Evolutionary conservation across 1,284 basidiomycete genomes (phyloP), one percentile per base, ranked within the genome.

Genomic region (Apiotrichum gracile): DNA sequence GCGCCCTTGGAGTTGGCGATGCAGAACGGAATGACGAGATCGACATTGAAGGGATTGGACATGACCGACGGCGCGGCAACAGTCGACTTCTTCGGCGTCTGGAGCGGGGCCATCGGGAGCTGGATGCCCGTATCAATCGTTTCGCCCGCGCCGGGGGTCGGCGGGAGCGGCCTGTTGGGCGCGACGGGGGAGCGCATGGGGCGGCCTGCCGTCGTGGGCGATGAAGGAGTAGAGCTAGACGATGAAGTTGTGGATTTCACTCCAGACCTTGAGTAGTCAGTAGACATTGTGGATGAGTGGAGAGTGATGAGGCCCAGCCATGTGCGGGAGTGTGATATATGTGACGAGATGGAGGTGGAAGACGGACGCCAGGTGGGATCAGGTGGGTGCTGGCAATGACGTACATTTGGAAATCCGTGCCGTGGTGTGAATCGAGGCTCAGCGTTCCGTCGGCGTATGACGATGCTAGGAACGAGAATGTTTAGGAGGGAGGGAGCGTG

Each of bases 11-110:
- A 55, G 10, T 63, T 52, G 6, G 63, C 51, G 13, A 65, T 59
- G 37, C 52, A 53, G 49, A 59, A 73, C 9, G 71, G 72, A 37
- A 74, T 64, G 40, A 74, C 71, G 31, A 74, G 64, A 50, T 73
- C 72, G 34, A 73, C 72, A 35, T 64, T 51, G 57, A 61, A 73
- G 5, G 72, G 70, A 57, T 73, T 73, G 38, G 41, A 21, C 5
- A 19, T 9, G 37, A 21, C 37, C n/a, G n/a, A 19, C 3, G 37
- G 37, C 19, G n/a, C 37, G n/a, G 37, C 37, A 3, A 38, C 37
- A 8, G n/a, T 19, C n/a, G 10, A 4, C 19, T 38, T 38, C 37
- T 17, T 17, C n/a, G 37, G 17, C 17, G 37, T 17, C 37, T 38
- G 37, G 5, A 38, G 37, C 37, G 37, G 17, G 37, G 19, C 37